Base-by-base conservation (phyloP, 78 protist species). In the Polysphondylium violaceum region DNA sequence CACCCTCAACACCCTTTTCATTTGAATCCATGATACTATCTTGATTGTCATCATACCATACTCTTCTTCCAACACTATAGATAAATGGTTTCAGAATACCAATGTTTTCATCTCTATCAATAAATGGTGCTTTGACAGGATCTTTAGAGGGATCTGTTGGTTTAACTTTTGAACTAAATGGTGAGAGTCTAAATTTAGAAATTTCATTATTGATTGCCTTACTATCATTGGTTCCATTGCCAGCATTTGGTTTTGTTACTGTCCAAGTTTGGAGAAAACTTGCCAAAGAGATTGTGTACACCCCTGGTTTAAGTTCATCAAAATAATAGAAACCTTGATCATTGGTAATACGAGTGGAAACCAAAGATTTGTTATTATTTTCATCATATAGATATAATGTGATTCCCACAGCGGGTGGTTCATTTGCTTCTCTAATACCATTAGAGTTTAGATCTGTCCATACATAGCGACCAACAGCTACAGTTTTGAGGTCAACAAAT, bases 171-270 rank as follows among this genome's bases (percentile, higher is more conserved):
- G 19, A 21, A 21, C 33, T 47, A 23, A 21, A 76, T 25, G 31
- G 69, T 19, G 38, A 17, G 40, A 76, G 36, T 21, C 11, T 11
- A 44, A 76, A 43, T 35, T 38, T 17, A 12, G 1, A 3, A 14
- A 78, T 64, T n/a, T 2, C 21, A 3, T 38, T 67, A 63, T 78
- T 68, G 1, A 27, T 5, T 1, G 74, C 76, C 51, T 78, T 78
- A 38, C 60, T 78, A 35, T 78, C 88, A 36, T 78, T 65, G 23
- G 88, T 61, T 29, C 76, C 76, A 51, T 78, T 7, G 36, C 88
- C 88, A 5, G 35, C 7, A 2, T 3, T 12, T 19, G 38, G 41
- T 3, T 7, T n/a, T 17, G 74, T 65, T 1, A 25, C 29, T 17
- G 25, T 31, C 14, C 23, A 33, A 9, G 71, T 29, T 4, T 21